A percentile compares a stretch with the other conserved stretches of the same genome.
phyloP scores from a whole-genome alignment of 176 grass and related monocot genomes.

The Phragmites australis region DNA sequence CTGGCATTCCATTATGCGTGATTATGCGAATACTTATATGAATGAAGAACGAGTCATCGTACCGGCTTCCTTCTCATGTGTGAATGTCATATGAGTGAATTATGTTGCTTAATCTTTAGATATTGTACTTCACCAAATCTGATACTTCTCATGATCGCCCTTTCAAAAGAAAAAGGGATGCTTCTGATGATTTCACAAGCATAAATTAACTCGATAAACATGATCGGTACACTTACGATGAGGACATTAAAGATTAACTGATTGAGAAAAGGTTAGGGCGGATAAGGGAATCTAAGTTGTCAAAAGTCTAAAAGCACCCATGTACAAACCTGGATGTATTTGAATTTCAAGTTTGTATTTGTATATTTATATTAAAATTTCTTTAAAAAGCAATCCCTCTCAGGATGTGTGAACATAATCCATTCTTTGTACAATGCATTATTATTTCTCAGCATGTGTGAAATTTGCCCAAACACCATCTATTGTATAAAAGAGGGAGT shows the following conservation, averaged over 20 bases:
- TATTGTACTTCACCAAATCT: neutral
- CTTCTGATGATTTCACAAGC: neutral
- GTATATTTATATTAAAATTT: too few species aligned
- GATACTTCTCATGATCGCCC: neutral
- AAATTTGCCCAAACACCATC: too few species aligned
- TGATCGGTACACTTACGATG: conserved; percentile 28
- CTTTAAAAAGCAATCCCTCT: too few species aligned
- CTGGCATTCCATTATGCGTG: conserved; percentile 18
- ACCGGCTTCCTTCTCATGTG: neutral
- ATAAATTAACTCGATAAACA: neutral
- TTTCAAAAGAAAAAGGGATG: neutral
- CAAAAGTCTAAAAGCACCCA: too few species aligned
- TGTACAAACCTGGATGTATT: too few species aligned
- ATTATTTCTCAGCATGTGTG: too few species aligned
- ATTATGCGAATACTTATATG: conserved; percentile 7
- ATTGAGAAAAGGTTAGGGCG: conserved; percentile 38
- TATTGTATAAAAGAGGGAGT: too few species aligned
- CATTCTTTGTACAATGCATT: too few species aligned
- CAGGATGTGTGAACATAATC: too few species aligned
- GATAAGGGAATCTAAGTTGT: conserved; percentile 61
- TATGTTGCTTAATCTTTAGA: neutral
- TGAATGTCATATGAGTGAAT: neutral
- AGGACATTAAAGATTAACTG: conserved; percentile 37
- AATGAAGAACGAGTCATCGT: neutral
- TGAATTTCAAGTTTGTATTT: too few species aligned